Base-by-base conservation (phyloP, 352 stramenopile genomes). In the Phytophthora fragariae region DNA sequence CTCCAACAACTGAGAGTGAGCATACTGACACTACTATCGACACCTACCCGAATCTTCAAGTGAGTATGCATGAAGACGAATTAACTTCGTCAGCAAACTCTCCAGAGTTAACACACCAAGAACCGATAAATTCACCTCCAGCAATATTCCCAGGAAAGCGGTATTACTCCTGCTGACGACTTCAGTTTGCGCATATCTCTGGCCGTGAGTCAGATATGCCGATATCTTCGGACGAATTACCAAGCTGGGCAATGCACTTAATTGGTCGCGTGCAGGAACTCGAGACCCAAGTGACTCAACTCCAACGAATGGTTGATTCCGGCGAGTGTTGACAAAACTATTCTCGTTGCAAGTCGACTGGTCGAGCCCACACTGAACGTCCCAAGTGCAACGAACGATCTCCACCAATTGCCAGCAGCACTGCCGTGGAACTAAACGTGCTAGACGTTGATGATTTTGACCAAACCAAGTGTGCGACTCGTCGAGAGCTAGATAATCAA, bases 231-330 rank as follows among this genome's bases (percentile, higher is more conserved):
- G 68, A 65, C 41, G 54, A 63, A 15, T 37, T 64, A 47, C 68
- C 68, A 50, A 62, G 15, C 9, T 74, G 68, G 68, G 62, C 54
- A 19, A 44, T 56, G 9, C 41, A 50, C 1, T 33, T 70, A 17
- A 52, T 74, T 14, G 29, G 14, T 17, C 57, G 41, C 2, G 46
- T 74, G 12, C 5, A 65, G 21, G 49, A 65, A 52, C 61, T 74
- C 6, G 61, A 74, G 21, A 14, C 53, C 4, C 64, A 57, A 61
- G 61, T 74, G n/a, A 52, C 24, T 17, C 17, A 50, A 8, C 46
- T 74, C 27, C 60, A 74, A 29, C 54, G 15, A 55, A 8, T 62
- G 50, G 5, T 60, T 65, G 61, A 65, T 24, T 24, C 44, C 2
- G 47, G 31, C 21, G 7, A 24, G 17, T 31, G 17, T 10, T 60